These are phyloP conservation scores for Bacidia rubella DNA, from an alignment of 495 filamentous ascomycete species.

Conservation along the genomic window DNA sequence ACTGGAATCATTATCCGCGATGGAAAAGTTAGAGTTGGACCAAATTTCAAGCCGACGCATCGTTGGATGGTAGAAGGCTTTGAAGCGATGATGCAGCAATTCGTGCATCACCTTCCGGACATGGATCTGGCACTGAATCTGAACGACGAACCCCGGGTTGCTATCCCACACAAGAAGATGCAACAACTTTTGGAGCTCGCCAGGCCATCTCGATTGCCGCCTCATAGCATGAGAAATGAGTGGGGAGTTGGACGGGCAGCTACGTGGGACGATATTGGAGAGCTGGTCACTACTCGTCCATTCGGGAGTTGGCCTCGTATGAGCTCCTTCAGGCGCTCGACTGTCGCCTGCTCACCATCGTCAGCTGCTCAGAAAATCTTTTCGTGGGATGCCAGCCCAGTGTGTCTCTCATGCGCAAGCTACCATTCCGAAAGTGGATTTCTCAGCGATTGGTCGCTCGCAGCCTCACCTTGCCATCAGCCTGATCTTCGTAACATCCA, in stretches of 20 bases:
- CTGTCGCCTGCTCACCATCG: slow-evolving; percentile 41
- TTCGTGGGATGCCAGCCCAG: slow-evolving; percentile 37
- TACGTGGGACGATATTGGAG: slow-evolving; percentile 31
- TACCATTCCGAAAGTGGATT: slow-evolving; percentile 61
- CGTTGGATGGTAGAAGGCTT: slow-evolving; percentile 47
- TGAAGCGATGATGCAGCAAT: slow-evolving; percentile 50
- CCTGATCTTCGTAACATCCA: slow-evolving; percentile 64
- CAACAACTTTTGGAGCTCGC: slow-evolving; percentile 27
- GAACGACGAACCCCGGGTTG: slow-evolving; percentile 61
- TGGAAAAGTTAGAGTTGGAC: slow-evolving; percentile 30
- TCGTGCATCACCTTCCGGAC: slow-evolving; percentile 56
- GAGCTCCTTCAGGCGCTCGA: slow-evolving; percentile 32
- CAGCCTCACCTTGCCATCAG: slow-evolving; percentile 62
- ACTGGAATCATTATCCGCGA: slow-evolving; percentile 34
- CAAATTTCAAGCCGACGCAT: slow-evolving; percentile 35
- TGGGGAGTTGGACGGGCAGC: slow-evolving; percentile 28
- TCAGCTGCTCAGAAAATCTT: slow-evolving; percentile 41
- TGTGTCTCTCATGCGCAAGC: slow-evolving; percentile 47
- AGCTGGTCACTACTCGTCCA: slow-evolving; percentile 30
- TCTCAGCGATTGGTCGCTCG: slow-evolving; percentile 47
- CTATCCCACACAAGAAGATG: slow-evolving; percentile 53
- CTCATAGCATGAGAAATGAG: slow-evolving; percentile 16
- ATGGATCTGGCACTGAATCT: slow-evolving; percentile 76
- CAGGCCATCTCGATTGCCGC: slow-evolving; percentile 16
- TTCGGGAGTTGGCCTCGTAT: slow-evolving; percentile 36